A percentile compares a stretch with the other conserved stretches of the same genome.
Conservation (phyloP, 2,329 filamentous ascomycete species). For the Fusarium zealandicum region DNA sequence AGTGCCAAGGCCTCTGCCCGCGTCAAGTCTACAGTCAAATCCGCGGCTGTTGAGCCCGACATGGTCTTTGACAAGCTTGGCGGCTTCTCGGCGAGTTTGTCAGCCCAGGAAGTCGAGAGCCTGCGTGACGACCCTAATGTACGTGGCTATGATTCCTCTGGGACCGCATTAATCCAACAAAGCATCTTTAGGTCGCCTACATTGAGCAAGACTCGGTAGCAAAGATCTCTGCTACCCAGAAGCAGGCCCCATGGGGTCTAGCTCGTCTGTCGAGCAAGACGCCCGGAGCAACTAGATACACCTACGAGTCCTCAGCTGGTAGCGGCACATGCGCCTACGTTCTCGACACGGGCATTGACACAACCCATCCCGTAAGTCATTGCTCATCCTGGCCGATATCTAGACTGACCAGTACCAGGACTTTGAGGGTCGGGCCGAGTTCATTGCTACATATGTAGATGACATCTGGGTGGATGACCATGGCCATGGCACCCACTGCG, state of each 20-base stretch:
- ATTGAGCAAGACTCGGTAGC: constrained; percentile 14
- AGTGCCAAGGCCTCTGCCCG: neutral
- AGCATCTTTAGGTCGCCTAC: neutral
- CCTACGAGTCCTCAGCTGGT: neutral
- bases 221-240: neutral
- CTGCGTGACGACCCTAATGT: constrained; percentile 6
- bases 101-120: constrained; percentile 1
- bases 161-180: no score
- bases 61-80: constrained; percentile 5
- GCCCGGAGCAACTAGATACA: neutral
- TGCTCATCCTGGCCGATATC: rapidly evolving
- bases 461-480: neutral
- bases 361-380: neutral
- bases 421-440: constrained; percentile 12
- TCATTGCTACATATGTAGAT: constrained; percentile 5
- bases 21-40: neutral
- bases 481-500: constrained; percentile 5
- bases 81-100: constrained; percentile 1
- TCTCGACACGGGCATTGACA: constrained; percentile 7
- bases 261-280: constrained; percentile 7
- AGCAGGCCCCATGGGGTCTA: constrained; percentile 8
- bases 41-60: constrained; percentile 3
- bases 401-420: neutral
- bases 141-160: neutral
- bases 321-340: constrained; percentile 12